Percentiles rank a stretch among this genome's conserved stretches.
phyloP scores from a whole-genome alignment of 176 grass and related monocot species.

The maize (Zea mays) region Zm-B73-REFERENCE-NAM-5.0 NC_050098.1:199843001-199843500 shows the following conservation, averaged over 20 bases:
- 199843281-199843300: conserved; percentile 55
- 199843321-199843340: conserved; percentile 30
- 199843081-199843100: too few species aligned
- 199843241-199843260: conserved; percentile 89
- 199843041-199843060: too few species aligned
- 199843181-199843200: conserved; percentile 87
- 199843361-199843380: conserved; percentile 93
- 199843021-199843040: too few species aligned
- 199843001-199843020: too few species aligned
- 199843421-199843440: conserved; percentile 88
- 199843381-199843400: conserved; percentile 84
- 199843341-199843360: conserved; percentile 68
- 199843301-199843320: conserved; percentile 85
- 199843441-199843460: conserved; percentile 81
- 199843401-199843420: conserved; percentile 75
- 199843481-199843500: background rate
- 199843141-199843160: too few species aligned
- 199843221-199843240: conserved; percentile 99
- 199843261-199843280: conserved; percentile 47
- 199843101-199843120: too few species aligned
- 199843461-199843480: too few species aligned
- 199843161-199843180: too few species aligned
- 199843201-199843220: conserved; percentile 86
- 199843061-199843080: too few species aligned
- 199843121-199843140: background rate